phyloP scores from a whole-genome alignment of 371 early-diverging fungal species.

The Rhizopus delemar region DNA sequence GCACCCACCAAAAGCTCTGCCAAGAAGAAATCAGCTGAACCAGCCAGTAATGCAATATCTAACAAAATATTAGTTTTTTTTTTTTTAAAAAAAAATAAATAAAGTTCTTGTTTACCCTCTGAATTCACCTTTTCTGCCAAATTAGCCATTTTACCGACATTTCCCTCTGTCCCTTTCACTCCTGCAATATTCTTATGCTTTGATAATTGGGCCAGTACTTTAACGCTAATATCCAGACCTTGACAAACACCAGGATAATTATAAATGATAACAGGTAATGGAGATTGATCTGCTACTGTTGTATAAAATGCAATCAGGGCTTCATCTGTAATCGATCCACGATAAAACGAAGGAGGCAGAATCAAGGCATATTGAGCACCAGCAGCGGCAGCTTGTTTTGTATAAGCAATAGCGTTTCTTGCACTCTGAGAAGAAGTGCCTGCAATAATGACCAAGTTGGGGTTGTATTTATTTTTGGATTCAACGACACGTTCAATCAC shows the following conservation, averaged over 20 bases:
- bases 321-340: slow-evolving; percentile 29
- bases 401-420: slow-evolving; percentile 33
- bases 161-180: slow-evolving; percentile 52
- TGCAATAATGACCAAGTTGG: slow-evolving; percentile 36
- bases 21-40: slow-evolving; percentile 48
- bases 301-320: slow-evolving; percentile 36
- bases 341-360: slow-evolving; percentile 50
- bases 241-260: slow-evolving; percentile 55
- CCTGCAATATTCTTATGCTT: slow-evolving; percentile 48
- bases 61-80: not conserved
- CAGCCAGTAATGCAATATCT: slow-evolving; percentile 48
- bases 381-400: slow-evolving; percentile 35
- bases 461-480: slow-evolving; percentile 35
- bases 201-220: slow-evolving; percentile 31
- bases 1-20: slow-evolving; percentile 46
- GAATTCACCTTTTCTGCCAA: slow-evolving; percentile 29
- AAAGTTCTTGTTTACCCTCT: slow-evolving; percentile 11
- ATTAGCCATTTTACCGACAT: slow-evolving; percentile 51
- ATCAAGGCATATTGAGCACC: slow-evolving; percentile 43
- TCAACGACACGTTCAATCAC: slow-evolving; percentile 31
- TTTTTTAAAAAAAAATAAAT: not conserved
- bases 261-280: slow-evolving; percentile 49
- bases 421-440: slow-evolving; percentile 46
- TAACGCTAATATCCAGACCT: slow-evolving; percentile 41
- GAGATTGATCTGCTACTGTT: slow-evolving; percentile 43